A percentile compares a stretch with the other conserved stretches of the same genome.
These are phyloP conservation scores for Cucumis sativus DNA, from an alignment of 306 rosid species.

Conservation along the genomic window DNA sequence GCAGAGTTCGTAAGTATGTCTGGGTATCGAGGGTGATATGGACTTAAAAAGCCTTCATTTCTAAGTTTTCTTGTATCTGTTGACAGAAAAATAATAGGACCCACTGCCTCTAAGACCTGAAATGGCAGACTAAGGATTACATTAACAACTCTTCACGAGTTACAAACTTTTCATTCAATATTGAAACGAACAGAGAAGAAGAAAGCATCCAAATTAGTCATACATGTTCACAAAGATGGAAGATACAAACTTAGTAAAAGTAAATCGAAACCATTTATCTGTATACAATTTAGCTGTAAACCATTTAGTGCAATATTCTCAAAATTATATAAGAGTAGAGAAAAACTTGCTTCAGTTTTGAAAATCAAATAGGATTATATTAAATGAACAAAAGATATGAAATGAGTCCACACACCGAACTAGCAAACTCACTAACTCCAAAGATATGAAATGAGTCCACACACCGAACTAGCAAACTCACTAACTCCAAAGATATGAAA, in stretches of 20 bases:
- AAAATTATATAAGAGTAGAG: not conserved
- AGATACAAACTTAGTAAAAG: not conserved
- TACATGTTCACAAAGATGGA: not conserved
- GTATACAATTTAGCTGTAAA: not conserved
- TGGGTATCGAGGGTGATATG: conserved; percentile 97
- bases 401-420: no score
- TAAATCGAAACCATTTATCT: not conserved
- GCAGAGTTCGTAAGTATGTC: conserved; percentile 98
- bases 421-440: no score
- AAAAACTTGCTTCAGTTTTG: not conserved
- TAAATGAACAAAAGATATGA: not conserved
- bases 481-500: no score
- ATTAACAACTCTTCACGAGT: conserved; percentile 1
- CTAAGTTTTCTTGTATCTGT: conserved; percentile 96
- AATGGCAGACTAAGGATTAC: conserved; percentile 3
- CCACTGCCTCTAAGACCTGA: conserved; percentile 96
- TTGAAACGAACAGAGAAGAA: not conserved
- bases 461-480: no score
- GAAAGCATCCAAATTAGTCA: not conserved
- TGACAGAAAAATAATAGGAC: conserved; percentile 88
- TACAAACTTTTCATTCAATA: not conserved
- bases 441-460: no score
- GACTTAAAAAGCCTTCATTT: conserved; percentile 96
- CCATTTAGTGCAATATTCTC: conserved; percentile 4
- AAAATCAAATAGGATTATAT: not conserved